Conservation (phyloP, 2,329 filamentous ascomycete species). For the Chrysoporthe puriensis region DNA sequence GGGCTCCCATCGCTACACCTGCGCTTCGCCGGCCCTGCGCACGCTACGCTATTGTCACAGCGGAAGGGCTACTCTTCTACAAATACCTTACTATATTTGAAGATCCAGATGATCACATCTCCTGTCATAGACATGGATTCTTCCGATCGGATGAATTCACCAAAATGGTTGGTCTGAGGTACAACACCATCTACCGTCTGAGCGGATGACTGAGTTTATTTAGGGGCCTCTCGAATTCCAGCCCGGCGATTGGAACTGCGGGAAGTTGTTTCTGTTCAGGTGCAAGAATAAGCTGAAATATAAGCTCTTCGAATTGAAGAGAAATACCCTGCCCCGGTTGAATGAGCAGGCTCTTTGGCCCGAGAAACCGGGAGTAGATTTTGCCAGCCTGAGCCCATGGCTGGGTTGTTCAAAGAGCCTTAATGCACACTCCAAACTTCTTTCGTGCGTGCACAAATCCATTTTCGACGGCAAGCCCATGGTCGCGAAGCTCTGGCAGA, state of each 20-base stretch:
- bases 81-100: constrained; percentile 22
- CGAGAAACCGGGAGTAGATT: constrained; percentile 9
- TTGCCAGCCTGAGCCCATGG: not conserved
- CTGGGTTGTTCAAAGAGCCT: not conserved
- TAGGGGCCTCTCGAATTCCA: not conserved
- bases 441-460: not conserved
- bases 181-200: not conserved
- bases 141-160: not conserved
- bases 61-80: not conserved
- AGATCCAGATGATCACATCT: too few species aligned
- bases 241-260: constrained; percentile 19
- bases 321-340: constrained; percentile 1
- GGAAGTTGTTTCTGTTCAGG: not conserved
- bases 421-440: not conserved
- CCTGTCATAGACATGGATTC: not conserved
- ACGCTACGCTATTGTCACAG: not conserved
- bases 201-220: not conserved
- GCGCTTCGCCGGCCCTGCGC: not conserved
- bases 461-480: not conserved
- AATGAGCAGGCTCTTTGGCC: constrained; percentile 13
- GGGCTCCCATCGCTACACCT: not conserved
- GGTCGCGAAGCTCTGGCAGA: constrained; percentile 24
- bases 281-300: not conserved
- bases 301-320: not conserved
- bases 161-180: not conserved